Conservation (phyloP, 345 rosid genomes). For the Kernera saxatilis region DNA sequence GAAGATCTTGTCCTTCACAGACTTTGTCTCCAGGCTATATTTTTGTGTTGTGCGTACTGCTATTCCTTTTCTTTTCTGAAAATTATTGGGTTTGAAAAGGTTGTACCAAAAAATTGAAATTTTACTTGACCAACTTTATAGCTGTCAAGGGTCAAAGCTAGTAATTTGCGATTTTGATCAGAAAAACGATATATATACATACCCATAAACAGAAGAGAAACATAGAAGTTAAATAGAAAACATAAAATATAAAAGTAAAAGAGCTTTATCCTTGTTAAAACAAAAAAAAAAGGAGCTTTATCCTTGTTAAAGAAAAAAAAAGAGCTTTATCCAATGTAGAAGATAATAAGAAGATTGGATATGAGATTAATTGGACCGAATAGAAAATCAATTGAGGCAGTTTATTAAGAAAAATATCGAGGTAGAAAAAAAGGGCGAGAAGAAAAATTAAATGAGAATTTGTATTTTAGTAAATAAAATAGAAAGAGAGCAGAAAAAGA, state of each 20-base stretch:
- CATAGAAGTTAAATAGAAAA: not conserved
- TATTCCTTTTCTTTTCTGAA: not conserved
- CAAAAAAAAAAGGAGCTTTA: not conserved
- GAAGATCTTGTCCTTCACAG: slow-evolving; percentile 52
- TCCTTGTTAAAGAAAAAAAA: not conserved
- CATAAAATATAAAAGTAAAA: not conserved
- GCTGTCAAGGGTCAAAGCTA: slow-evolving; percentile 22
- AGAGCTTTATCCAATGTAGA: not conserved
- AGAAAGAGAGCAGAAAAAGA: slow-evolving; percentile 37
- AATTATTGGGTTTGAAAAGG: slow-evolving; percentile 22
- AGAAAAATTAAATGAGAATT: slow-evolving; percentile 16
- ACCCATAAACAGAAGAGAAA: not conserved
- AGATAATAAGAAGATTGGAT: not conserved
- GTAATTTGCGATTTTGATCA: not conserved
- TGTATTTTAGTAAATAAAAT: slow-evolving; percentile 26
- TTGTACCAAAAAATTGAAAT: slow-evolving; percentile 13
- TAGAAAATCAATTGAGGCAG: not conserved
- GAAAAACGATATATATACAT: not conserved
- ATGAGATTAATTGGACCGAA: slow-evolving; percentile 14
- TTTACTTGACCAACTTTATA: slow-evolving; percentile 27
- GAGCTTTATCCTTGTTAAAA: not conserved
- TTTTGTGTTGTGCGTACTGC: slow-evolving; percentile 13
- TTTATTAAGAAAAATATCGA: not conserved
- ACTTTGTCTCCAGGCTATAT: slow-evolving; percentile 35
- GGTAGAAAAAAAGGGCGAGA: not conserved